Percentiles rank a stretch among this genome's conserved stretches.
phyloP scores from a whole-genome alignment of 352 stramenopile species.

The Phytophthora pluvialis region DNA sequence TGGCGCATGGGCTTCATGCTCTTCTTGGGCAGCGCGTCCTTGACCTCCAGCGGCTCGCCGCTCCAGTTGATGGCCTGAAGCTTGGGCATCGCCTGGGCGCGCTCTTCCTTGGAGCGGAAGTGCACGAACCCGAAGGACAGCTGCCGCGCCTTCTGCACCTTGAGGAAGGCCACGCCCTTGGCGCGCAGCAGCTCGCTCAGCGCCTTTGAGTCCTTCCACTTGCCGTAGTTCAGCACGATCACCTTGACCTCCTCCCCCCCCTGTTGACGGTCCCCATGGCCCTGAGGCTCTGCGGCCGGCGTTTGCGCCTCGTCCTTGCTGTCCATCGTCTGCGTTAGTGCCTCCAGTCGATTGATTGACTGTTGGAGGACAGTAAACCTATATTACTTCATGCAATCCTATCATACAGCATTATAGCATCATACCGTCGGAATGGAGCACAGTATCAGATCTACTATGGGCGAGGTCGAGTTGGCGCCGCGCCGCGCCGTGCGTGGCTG shows the following conservation, averaged over 20 bases:
- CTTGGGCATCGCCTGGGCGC: conserved; percentile 55
- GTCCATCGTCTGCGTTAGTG: conserved; percentile 11
- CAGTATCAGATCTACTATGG: conserved; percentile 1
- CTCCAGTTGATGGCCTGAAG: conserved; percentile 69
- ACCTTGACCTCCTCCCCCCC: conserved; percentile 73
- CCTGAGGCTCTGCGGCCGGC: not conserved
- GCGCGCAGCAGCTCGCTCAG: conserved; percentile 61
- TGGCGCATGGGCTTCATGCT: conserved; percentile 47
- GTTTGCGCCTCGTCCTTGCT: conserved; percentile 7
- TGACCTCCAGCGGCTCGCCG: conserved; percentile 76
- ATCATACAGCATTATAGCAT: not conserved
- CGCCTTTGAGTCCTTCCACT: conserved; percentile 81
- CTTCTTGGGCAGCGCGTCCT: conserved; percentile 72
- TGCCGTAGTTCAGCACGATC: conserved; percentile 90
- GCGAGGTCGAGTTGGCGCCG: conserved; percentile 11
- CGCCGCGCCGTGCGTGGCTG: conserved; percentile 24
- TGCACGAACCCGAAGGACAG: conserved; percentile 84
- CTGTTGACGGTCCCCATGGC: conserved; percentile 12
- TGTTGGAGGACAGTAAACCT: conserved; percentile 6
- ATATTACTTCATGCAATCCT: not conserved
- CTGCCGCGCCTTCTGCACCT: conserved; percentile 82
- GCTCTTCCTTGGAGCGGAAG: conserved; percentile 65
- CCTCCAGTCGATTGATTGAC: conserved; percentile 8
- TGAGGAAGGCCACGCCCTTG: conserved; percentile 61
- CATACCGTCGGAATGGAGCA: conserved; percentile 10